Evolutionary conservation across 331 rosid species (phyloP).

Genomic region (Cydonia oblonga): DNA sequence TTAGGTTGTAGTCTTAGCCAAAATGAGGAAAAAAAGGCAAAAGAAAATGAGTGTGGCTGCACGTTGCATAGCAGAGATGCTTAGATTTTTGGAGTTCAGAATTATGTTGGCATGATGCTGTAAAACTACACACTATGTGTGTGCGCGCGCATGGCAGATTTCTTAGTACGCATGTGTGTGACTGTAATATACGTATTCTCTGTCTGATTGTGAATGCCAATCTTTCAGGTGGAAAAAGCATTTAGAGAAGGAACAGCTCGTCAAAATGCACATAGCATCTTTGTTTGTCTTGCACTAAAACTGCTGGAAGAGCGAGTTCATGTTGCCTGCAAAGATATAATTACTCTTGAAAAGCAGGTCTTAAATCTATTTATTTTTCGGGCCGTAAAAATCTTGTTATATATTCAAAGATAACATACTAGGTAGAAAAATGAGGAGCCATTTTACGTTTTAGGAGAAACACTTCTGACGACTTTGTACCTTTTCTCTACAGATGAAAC

Average conservation of each 20-base stretch:
- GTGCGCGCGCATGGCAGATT: not conserved
- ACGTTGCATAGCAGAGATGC: not conserved
- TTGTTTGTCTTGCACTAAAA: conserved; percentile 88
- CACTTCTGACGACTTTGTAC: conserved; percentile 19
- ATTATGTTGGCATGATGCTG: not conserved
- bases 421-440: not conserved
- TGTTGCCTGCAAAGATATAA: conserved; percentile 95
- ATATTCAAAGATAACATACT: conserved; percentile 10
- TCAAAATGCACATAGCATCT: conserved; percentile 98
- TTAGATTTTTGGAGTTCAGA: not conserved
- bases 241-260: conserved; percentile 99
- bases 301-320: conserved; percentile 93
- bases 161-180: not conserved
- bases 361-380: conserved; percentile 16
- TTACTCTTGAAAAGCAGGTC: conserved; percentile 95
- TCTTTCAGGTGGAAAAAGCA: conserved; percentile 92
- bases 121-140: not conserved
- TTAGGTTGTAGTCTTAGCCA: no score
- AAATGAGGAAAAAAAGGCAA: no score
- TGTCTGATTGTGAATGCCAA: conserved; percentile 21
- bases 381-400: conserved; percentile 3
- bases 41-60: not conserved
- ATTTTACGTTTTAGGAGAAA: not conserved
- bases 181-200: not conserved
- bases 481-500: conserved; percentile 60